Evolutionary conservation across 75 land plant species (phyloP).

Genomic region (Pseudotsuga menziesii): DNA sequence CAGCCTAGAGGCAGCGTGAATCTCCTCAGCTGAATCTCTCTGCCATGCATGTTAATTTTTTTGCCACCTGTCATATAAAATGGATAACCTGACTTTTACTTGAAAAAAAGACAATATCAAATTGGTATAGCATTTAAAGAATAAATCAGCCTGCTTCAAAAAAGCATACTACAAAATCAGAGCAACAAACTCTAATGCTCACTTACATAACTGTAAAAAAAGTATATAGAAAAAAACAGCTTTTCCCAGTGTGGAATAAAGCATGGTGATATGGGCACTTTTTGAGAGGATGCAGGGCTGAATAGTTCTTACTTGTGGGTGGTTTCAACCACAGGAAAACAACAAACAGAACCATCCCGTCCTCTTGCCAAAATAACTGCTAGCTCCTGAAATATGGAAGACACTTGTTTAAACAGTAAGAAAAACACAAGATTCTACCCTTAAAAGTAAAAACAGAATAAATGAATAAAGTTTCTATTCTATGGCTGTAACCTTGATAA

Average conservation of each 20-base stretch:
- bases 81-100: too few relatives aligned
- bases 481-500: constrained; percentile 67
- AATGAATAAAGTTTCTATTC: not conserved
- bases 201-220: not conserved
- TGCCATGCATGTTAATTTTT: too few relatives aligned
- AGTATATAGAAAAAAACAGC: not conserved
- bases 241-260: not conserved
- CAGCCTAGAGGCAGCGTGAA: too few relatives aligned
- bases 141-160: not conserved
- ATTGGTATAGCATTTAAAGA: not conserved
- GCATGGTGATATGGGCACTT: not conserved
- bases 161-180: not conserved
- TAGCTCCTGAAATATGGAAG: constrained; percentile 56
- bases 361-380: constrained; percentile 91
- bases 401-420: not conserved
- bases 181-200: not conserved
- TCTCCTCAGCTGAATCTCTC: too few relatives aligned
- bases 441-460: not conserved
- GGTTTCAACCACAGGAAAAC: constrained; percentile 94
- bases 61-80: too few relatives aligned
- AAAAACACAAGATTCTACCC: not conserved
- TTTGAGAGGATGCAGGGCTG: not conserved
- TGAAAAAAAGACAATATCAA: not conserved
- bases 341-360: constrained; percentile 54
- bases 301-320: constrained; percentile 61